These are phyloP conservation scores for Teunomyces barrocoloradensis DNA, from an alignment of 805 yeast species.

Conservation along the genomic window DNA sequence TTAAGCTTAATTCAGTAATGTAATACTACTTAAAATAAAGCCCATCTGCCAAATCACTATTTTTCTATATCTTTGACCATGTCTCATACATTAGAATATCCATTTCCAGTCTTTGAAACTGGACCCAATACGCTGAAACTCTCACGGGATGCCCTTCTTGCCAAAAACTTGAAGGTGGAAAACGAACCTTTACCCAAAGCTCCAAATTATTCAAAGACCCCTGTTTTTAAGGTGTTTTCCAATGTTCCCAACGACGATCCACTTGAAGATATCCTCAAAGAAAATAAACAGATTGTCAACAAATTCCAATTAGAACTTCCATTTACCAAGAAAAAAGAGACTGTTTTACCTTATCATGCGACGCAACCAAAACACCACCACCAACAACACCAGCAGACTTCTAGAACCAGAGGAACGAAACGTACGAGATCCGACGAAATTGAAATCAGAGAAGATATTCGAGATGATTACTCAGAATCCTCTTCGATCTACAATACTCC, in stretches of 20 bases:
- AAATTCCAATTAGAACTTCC: slow-evolving; percentile 18
- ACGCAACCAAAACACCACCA: not conserved
- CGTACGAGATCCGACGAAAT: slow-evolving; percentile 6
- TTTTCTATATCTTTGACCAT: slow-evolving; percentile 5
- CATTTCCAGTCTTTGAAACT: slow-evolving; percentile 7
- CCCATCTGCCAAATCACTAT: not conserved
- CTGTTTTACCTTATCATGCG: not conserved
- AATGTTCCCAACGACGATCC: slow-evolving; percentile 15
- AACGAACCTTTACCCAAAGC: slow-evolving; percentile 12
- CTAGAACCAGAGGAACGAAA: slow-evolving; percentile 9
- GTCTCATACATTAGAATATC: slow-evolving; percentile 11
- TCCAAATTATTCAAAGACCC: slow-evolving; percentile 6
- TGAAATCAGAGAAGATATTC: not conserved
- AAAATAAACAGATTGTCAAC: slow-evolving; percentile 13
- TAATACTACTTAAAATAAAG: not conserved
- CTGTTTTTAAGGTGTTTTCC: slow-evolving; percentile 12
- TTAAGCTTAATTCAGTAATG: slow-evolving; percentile 4
- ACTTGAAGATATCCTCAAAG: slow-evolving; percentile 18
- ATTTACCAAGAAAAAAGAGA: slow-evolving; percentile 2
- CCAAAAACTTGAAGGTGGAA: slow-evolving; percentile 16
- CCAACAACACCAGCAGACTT: not conserved
- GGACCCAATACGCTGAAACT: slow-evolving; percentile 2
- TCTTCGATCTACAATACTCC: slow-evolving; percentile 22
- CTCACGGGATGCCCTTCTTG: slow-evolving; percentile 16
- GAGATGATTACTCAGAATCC: slow-evolving; percentile 7